These are phyloP conservation scores for Oryza brachyantha DNA, from an alignment of 176 grass and related monocot species.

Conservation along the genomic window DNA sequence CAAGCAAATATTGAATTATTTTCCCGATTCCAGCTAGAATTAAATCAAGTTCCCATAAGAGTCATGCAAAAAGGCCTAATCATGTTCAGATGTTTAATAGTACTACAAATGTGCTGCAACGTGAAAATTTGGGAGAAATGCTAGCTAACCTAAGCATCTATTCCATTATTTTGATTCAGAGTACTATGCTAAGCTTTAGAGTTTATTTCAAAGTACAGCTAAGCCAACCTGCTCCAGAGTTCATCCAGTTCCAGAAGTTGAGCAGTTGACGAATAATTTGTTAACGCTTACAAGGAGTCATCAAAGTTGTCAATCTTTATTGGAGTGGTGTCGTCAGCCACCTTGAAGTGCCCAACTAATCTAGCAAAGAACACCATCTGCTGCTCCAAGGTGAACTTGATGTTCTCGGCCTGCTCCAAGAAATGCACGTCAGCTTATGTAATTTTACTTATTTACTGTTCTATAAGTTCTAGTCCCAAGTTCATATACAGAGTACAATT, in stretches of 20 bases:
- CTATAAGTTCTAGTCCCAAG: background rate
- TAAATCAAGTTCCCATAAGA: too few relatives aligned
- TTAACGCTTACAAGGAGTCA: background rate
- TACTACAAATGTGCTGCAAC: background rate
- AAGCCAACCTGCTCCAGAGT: background rate
- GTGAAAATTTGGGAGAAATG: background rate
- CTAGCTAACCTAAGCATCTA: background rate
- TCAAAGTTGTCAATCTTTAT: constrained; percentile 92
- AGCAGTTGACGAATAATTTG: background rate
- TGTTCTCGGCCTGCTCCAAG: constrained; percentile 77
- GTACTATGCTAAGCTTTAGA: background rate
- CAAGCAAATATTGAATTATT: too few relatives aligned
- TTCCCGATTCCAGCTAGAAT: too few relatives aligned
- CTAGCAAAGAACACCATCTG: constrained; percentile 86
- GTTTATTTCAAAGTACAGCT: background rate
- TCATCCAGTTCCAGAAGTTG: background rate
- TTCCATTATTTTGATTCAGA: background rate
- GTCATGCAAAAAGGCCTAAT: too few relatives aligned
- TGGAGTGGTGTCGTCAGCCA: constrained; percentile 68
- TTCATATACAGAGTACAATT: background rate
- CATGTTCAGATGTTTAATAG: too few relatives aligned
- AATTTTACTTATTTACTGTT: background rate
- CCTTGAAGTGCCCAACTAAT: constrained; percentile 70
- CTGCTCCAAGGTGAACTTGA: constrained; percentile 94
- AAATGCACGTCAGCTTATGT: background rate